Conservation (phyloP, 2,329 filamentous ascomycete genomes). For the Xylariales sp. region DNA sequence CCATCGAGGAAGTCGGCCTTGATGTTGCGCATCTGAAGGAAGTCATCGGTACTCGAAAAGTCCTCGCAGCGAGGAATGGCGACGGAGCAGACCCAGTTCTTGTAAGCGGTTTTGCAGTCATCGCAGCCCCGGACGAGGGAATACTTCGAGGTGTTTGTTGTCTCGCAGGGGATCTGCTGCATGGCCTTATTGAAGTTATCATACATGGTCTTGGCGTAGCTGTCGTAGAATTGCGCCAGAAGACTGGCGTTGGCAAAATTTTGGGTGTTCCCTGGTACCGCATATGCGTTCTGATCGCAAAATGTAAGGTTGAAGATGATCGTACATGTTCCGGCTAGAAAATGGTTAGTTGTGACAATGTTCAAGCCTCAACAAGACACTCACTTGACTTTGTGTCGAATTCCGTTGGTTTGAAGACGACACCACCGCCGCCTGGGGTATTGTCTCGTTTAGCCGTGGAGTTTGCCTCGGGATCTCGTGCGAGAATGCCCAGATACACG, state of each 20-base stretch:
- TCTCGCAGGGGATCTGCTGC: slow-evolving; percentile 80
- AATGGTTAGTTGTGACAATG: slow-evolving; percentile 4
- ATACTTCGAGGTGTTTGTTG: slow-evolving; percentile 67
- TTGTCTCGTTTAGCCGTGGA: slow-evolving; percentile 43
- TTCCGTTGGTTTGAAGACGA: slow-evolving; percentile 65
- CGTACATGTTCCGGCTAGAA: slow-evolving; percentile 51
- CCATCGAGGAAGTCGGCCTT: slow-evolving; percentile 67
- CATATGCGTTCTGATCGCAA: slow-evolving; percentile 83
- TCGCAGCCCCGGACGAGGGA: slow-evolving; percentile 73
- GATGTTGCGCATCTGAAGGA: slow-evolving; percentile 67
- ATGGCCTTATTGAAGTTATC: slow-evolving; percentile 76
- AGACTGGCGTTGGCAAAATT: slow-evolving; percentile 52
- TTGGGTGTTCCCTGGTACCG: slow-evolving; percentile 75
- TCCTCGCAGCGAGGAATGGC: slow-evolving; percentile 90
- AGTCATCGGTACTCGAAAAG: slow-evolving; percentile 51
- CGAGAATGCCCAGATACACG: slow-evolving; percentile 68
- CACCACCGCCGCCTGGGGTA: slow-evolving; percentile 66
- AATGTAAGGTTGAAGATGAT: slow-evolving; percentile 84
- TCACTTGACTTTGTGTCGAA: slow-evolving; percentile 76
- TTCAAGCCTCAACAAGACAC: slow-evolving; percentile 17
- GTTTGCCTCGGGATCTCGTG: slow-evolving; percentile 41
- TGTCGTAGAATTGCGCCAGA: slow-evolving; percentile 73
- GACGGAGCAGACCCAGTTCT: slow-evolving; percentile 90
- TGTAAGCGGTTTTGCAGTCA: slow-evolving; percentile 78
- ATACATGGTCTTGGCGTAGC: slow-evolving; percentile 65